These are phyloP conservation scores for Candida sp. DNA, from an alignment of 1,139 yeast genomes.

Conservation along the genomic window DNA sequence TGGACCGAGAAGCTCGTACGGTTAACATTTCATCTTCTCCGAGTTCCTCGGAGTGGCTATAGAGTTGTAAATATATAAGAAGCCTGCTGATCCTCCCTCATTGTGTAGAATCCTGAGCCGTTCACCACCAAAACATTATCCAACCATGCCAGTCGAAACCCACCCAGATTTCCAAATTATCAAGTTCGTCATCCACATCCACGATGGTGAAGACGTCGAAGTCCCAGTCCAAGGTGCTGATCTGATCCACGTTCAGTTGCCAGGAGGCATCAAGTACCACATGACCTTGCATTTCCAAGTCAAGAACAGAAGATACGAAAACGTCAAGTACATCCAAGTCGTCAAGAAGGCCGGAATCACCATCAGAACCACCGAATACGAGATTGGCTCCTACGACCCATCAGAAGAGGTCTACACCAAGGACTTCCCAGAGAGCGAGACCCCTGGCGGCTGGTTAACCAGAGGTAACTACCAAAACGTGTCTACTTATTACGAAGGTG, in stretches of 20 bases:
- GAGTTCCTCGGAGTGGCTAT: slow-evolving; percentile 1
- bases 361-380: slow-evolving; percentile 34
- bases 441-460: slow-evolving; percentile 46
- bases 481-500: slow-evolving; percentile 39
- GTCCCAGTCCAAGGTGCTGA: slow-evolving; percentile 36
- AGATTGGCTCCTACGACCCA: slow-evolving; percentile 37
- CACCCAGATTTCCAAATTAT: slow-evolving; percentile 38
- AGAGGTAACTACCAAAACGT: slow-evolving; percentile 41
- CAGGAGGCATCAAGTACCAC: slow-evolving; percentile 42
- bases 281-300: slow-evolving; percentile 41
- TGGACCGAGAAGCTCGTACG: background rate
- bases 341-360: slow-evolving; percentile 44
- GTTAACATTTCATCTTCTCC: background rate
- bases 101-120: no score
- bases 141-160: slow-evolving; percentile 8
- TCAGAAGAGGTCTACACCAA: slow-evolving; percentile 30
- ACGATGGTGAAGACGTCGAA: slow-evolving; percentile 34
- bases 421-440: slow-evolving; percentile 38
- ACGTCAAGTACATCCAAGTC: slow-evolving; percentile 40
- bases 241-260: slow-evolving; percentile 33
- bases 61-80: background rate
- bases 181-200: slow-evolving; percentile 34
- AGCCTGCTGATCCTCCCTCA: background rate
- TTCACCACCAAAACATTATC: no score
- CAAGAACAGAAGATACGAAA: slow-evolving; percentile 30